Evolutionary conservation across 2,329 filamentous ascomycete genomes (phyloP).

Genomic region (Colletotrichum sp.): DNA sequence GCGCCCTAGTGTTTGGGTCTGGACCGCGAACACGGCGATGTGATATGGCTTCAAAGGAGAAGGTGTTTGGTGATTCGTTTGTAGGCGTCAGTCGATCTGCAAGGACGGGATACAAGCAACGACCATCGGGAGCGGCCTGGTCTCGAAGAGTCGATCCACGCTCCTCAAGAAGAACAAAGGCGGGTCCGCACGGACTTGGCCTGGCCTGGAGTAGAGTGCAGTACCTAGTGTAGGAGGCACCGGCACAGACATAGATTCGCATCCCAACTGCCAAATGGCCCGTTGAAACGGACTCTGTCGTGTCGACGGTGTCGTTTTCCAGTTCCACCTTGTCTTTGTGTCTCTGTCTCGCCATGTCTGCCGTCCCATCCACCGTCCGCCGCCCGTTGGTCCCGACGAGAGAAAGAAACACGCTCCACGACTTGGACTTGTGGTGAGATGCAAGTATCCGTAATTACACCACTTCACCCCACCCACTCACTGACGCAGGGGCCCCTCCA

Average conservation of each 20-base stretch:
- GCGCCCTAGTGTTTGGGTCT: background rate
- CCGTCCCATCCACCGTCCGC: background rate
- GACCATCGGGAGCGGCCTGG: background rate
- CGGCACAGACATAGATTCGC: background rate
- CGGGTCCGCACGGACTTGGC: background rate
- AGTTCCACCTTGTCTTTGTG: background rate
- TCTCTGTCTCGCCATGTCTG: background rate
- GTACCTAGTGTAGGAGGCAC: background rate
- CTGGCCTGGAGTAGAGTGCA: background rate
- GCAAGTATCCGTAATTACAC: background rate
- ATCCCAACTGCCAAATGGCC: background rate
- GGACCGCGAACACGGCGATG: background rate
- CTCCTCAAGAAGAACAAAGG: background rate
- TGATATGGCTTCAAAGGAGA: background rate
- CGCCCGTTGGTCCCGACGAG: background rate
- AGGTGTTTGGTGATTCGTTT: background rate
- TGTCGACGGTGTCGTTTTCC: background rate
- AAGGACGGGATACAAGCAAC: background rate
- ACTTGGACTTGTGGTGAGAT: background rate
- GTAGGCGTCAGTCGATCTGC: background rate
- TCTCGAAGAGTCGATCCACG: background rate
- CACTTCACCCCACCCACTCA: background rate
- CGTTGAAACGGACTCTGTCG: background rate
- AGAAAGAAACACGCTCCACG: background rate
- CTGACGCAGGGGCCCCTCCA: background rate